Base-by-base conservation (phyloP, 2,329 filamentous ascomycete species). In the Furcasterigmium sp. region DNA sequence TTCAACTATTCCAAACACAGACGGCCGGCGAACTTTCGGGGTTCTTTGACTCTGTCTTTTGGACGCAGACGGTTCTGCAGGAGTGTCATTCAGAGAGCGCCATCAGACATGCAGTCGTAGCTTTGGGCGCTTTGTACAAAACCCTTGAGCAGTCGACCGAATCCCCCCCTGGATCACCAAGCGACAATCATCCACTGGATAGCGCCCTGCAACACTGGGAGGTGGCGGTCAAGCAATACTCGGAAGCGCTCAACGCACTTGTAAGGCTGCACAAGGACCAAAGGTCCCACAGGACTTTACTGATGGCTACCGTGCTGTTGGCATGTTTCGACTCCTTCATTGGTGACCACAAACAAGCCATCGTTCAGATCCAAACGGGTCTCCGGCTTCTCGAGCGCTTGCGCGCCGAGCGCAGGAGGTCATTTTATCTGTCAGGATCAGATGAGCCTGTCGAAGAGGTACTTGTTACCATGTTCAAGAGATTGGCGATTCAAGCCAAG, bases 301-400 rank as follows among this genome's bases (percentile, higher is more conserved):
- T 85, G n/a, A 83, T 85, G 70, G 75, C 78, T 14, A 82, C 73
- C 41, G 76, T 85, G 28, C 64, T 85, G 29, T 68, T 85, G 39
- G 77, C 79, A n/a, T 84, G 78, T 57, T 85, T 85, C 48, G 80
- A 85, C 58, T 82, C 78, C 1, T 83, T 84, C 53, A 75, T 81
- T 23, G 80, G 80, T 15, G 74, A 83, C 47, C 79, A 83, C 54
- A 74, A 68, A 50, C 75, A 78, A 49, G 79, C 79, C 32, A 82
- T 84, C 39, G 53, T 60, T 13, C 80, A 83, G 53, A 82, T 84
- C 32, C 79, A 82, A 53, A 72, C 62, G 6, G 80, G 80, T 1
- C 63, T 84, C 18, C 58, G 64, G 5, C 58, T 83, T 3, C 58
- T 83, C 14, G 75, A 82, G 41, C 68, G 70, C 32, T 60, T 80